Evolutionary conservation across 2,329 filamentous ascomycete species (phyloP).

Genomic region (Didymella arachidicola): DNA sequence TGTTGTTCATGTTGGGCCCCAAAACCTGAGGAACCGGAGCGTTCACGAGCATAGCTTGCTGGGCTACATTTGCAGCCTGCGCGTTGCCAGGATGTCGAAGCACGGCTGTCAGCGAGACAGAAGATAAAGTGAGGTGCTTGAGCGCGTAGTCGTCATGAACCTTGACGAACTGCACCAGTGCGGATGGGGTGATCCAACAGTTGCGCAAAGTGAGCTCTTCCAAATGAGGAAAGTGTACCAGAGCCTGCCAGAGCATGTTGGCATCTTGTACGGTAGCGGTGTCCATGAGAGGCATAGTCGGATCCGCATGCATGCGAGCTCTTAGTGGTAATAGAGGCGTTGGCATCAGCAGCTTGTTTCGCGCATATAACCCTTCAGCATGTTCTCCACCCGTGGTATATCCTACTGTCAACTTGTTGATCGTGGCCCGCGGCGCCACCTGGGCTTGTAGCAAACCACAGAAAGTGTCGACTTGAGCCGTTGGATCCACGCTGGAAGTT

Average conservation of each 20-base stretch:
- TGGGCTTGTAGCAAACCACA: slow-evolving; percentile 61
- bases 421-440: slow-evolving; percentile 58
- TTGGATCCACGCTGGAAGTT: slow-evolving; percentile 60
- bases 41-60: slow-evolving; percentile 8
- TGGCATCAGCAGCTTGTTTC: slow-evolving; percentile 69
- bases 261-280: slow-evolving; percentile 20
- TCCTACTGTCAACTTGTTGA: slow-evolving; percentile 69
- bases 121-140: slow-evolving; percentile 66
- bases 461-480: slow-evolving; percentile 60
- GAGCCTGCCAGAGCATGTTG: slow-evolving; percentile 26
- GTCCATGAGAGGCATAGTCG: not conserved
- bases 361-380: slow-evolving; percentile 66
- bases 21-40: slow-evolving; percentile 4
- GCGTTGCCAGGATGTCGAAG: slow-evolving; percentile 26
- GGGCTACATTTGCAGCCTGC: slow-evolving; percentile 2
- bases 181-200: slow-evolving; percentile 70
- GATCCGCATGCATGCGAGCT: slow-evolving; percentile 8
- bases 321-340: slow-evolving; percentile 60
- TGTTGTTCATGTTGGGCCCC: slow-evolving; percentile 16
- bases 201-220: slow-evolving; percentile 70
- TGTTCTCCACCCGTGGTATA: slow-evolving; percentile 74
- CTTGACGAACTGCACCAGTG: slow-evolving; percentile 62
- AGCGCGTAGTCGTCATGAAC: slow-evolving; percentile 59
- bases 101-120: slow-evolving; percentile 66
- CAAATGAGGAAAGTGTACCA: slow-evolving; percentile 65